phyloP scores from a whole-genome alignment of 805 yeast species.

The Yarrowia sp. region DNA sequence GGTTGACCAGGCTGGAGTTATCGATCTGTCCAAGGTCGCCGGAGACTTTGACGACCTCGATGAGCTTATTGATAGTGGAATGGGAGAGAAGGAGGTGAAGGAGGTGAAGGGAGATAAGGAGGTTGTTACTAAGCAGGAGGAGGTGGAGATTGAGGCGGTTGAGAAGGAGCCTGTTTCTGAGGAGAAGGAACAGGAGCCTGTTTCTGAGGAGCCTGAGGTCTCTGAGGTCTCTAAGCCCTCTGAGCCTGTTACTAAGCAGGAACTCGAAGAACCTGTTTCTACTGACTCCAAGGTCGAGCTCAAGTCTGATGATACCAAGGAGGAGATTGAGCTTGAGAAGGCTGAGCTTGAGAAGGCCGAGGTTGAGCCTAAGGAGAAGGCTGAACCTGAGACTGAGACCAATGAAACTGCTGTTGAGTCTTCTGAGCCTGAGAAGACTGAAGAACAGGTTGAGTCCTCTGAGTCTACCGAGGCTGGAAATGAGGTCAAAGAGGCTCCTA shows the following conservation, averaged over 20 bases:
- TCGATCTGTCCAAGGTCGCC: conserved; percentile 1
- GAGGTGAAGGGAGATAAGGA: not conserved
- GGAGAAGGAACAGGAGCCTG: too few species aligned
- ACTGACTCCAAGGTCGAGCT: too few species aligned
- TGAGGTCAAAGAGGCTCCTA: not conserved
- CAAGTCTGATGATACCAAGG: not conserved
- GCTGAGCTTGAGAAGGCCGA: not conserved
- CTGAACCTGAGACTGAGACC: not conserved
- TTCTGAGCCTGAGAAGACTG: not conserved
- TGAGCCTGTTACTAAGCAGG: not conserved
- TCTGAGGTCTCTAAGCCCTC: too few species aligned
- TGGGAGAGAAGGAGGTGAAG: not conserved
- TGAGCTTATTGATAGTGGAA: not conserved
- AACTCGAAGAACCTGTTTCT: too few species aligned
- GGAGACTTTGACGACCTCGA: conserved; percentile 15
- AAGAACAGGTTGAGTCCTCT: not conserved
- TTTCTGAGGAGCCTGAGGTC: too few species aligned
- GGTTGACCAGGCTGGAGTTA: conserved; percentile 9
- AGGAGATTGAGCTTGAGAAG: not conserved
- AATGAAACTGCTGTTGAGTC: not conserved
- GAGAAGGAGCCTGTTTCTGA: not conserved
- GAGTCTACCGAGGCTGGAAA: not conserved
- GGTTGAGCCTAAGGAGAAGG: not conserved
- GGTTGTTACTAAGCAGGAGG: not conserved
- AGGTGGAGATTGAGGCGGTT: not conserved